These are phyloP conservation scores for Fusarium transvaalense DNA, from an alignment of 2,329 filamentous ascomycete genomes.

Conservation along the genomic window DNA sequence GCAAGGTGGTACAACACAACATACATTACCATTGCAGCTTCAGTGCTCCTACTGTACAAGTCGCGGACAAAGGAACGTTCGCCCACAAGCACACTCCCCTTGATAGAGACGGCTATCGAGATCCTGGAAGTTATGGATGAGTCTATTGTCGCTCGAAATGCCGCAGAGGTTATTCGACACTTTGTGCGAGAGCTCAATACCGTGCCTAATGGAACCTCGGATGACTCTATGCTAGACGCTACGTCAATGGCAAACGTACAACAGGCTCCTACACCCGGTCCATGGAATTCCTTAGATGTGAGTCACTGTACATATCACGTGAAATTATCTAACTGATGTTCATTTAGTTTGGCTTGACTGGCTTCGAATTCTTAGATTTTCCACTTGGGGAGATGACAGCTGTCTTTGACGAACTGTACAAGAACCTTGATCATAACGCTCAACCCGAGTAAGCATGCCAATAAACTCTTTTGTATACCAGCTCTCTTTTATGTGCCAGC, in stretches of 20 bases:
- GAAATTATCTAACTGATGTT: not conserved
- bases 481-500: not conserved
- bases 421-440: not conserved
- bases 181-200: constrained; percentile 10
- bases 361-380: constrained; percentile 14
- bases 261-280: constrained; percentile 4
- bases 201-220: not conserved
- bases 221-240: not conserved
- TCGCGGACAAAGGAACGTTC: constrained; percentile 4
- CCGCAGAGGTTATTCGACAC: constrained; percentile 17
- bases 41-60: constrained; percentile 15
- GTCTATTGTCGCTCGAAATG: constrained; percentile 12
- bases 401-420: constrained; percentile 16
- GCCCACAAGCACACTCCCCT: not conserved
- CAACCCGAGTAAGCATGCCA: not conserved
- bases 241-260: not conserved
- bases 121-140: constrained; percentile 19
- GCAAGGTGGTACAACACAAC: constrained; percentile 19
- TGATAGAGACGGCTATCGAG: constrained; percentile 4
- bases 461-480: not conserved
- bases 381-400: constrained; percentile 9
- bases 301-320: not conserved
- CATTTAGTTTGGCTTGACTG: constrained; percentile 1
- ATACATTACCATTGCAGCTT: constrained; percentile 14
- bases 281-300: constrained; percentile 3